Evolutionary conservation across 495 filamentous ascomycete genomes (phyloP).

Genomic region (Xylaria longipes): DNA sequence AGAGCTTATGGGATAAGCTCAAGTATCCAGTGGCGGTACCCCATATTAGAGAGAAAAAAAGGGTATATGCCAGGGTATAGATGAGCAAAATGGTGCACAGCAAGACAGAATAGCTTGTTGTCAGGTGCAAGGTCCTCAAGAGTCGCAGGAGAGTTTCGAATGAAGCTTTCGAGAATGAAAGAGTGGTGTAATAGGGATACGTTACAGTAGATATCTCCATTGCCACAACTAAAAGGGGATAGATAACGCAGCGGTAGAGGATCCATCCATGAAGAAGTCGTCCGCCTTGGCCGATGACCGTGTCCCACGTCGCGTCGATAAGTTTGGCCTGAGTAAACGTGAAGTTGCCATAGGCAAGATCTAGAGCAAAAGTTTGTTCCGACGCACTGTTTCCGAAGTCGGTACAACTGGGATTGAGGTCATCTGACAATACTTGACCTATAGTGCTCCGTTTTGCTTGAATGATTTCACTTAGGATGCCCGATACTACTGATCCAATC

Average conservation of each 20-base stretch:
- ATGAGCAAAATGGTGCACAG: slow-evolving; percentile 15
- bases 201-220: slow-evolving; percentile 22
- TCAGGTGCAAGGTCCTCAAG: background rate
- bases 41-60: slow-evolving; percentile 18
- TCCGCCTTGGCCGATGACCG: slow-evolving; percentile 19
- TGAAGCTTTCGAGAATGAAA: slow-evolving; percentile 18
- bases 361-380: slow-evolving; percentile 9
- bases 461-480: background rate
- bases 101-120: slow-evolving; percentile 18
- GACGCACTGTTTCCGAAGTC: background rate
- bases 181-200: slow-evolving; percentile 16
- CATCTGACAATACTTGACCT: background rate
- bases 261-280: slow-evolving; percentile 24
- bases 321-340: slow-evolving; percentile 25
- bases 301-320: slow-evolving; percentile 24
- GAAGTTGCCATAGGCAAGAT: slow-evolving; percentile 21
- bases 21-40: slow-evolving; percentile 19
- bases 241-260: slow-evolving; percentile 17
- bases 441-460: background rate
- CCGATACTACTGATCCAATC: background rate
- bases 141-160: slow-evolving; percentile 15
- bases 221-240: slow-evolving; percentile 21
- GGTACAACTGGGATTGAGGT: slow-evolving; percentile 15
- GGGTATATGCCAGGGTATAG: slow-evolving; percentile 14
- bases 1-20: slow-evolving; percentile 23